Evolutionary conservation across 495 filamentous ascomycete species (phyloP).

Genomic region (Neurospora tetraspora): DNA sequence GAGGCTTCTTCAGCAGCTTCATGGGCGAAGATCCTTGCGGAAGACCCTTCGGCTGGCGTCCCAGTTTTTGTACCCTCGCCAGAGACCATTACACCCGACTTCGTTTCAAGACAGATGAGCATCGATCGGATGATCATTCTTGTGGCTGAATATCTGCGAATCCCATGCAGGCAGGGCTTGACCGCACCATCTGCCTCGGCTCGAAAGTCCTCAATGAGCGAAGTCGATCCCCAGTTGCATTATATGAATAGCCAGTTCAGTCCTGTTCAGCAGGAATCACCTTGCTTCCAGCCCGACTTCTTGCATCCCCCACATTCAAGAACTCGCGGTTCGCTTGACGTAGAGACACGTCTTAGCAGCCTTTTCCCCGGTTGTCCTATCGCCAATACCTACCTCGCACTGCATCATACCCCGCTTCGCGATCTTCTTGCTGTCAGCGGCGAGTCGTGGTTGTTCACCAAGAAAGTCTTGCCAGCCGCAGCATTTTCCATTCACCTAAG

Average conservation of each 20-base stretch:
- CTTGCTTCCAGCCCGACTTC: background rate
- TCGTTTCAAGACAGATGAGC: slow-evolving; percentile 12
- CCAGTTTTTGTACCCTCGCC: slow-evolving; percentile 15
- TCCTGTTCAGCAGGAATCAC: slow-evolving; percentile 4
- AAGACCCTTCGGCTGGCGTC: slow-evolving; percentile 16
- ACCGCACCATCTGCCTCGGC: slow-evolving; percentile 9
- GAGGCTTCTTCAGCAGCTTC: slow-evolving; percentile 23
- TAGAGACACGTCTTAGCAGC: slow-evolving; percentile 23
- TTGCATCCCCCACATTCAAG: slow-evolving; percentile 1
- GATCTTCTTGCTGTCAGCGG: slow-evolving; percentile 38
- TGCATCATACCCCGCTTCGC: slow-evolving; percentile 37
- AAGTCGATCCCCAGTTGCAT: slow-evolving; percentile 19
- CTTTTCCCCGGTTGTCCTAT: slow-evolving; percentile 30
- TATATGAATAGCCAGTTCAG: slow-evolving; percentile 10
- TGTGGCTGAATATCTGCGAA: slow-evolving; percentile 24
- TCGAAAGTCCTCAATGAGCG: slow-evolving; percentile 16
- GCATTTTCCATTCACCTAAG: slow-evolving; percentile 29
- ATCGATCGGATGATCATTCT: slow-evolving; percentile 31
- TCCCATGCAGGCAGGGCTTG: slow-evolving; percentile 21
- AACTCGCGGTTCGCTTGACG: slow-evolving; percentile 7
- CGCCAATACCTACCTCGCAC: slow-evolving; percentile 36
- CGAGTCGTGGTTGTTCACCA: slow-evolving; percentile 38
- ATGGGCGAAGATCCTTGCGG: slow-evolving; percentile 21
- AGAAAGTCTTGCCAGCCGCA: slow-evolving; percentile 28
- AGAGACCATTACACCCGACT: slow-evolving; percentile 22